Conservation (phyloP, 192 early-diverging fungal species). For the Allomyces javanicus region DNA sequence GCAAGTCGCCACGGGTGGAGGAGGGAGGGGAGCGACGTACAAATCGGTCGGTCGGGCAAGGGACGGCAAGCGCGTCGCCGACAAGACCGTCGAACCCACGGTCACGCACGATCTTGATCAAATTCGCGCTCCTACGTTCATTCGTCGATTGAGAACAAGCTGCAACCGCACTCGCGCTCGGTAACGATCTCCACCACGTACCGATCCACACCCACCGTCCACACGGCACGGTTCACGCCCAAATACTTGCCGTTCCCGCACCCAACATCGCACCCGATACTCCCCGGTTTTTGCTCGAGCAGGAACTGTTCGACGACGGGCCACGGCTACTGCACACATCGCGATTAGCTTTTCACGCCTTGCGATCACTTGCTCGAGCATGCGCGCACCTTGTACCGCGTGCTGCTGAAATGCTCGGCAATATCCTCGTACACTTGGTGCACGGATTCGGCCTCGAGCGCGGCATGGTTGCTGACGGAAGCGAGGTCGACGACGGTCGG, state of each 20-base stretch:
- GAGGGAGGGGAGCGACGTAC: constrained; percentile 18
- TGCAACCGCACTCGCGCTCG: too few species aligned
- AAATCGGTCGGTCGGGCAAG: constrained; percentile 49
- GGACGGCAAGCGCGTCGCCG: constrained; percentile 55
- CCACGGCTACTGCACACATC: constrained; percentile 46
- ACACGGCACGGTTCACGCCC: constrained; percentile 61
- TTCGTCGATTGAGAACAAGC: too few species aligned
- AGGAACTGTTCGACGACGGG: constrained; percentile 83
- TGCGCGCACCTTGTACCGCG: constrained; percentile 62
- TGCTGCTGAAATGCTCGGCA: constrained; percentile 79
- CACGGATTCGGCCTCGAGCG: constrained; percentile 53
- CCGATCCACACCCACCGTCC: constrained; percentile 70
- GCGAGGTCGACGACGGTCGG: too few species aligned
- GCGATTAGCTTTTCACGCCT: background rate
- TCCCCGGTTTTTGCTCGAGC: constrained; percentile 30
- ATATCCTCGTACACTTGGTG: constrained; percentile 84
- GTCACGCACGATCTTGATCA: constrained; percentile 51
- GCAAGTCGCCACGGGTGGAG: too few species aligned
- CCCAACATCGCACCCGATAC: constrained; percentile 81
- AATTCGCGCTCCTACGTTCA: constrained; percentile 38
- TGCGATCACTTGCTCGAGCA: background rate
- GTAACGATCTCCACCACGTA: constrained; percentile 8
- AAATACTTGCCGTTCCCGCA: constrained; percentile 98
- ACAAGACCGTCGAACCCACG: constrained; percentile 65
- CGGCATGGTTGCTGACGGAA: too few species aligned